phyloP scores from a whole-genome alignment of 352 stramenopile species.

The Globisporangium ultimum region DNA sequence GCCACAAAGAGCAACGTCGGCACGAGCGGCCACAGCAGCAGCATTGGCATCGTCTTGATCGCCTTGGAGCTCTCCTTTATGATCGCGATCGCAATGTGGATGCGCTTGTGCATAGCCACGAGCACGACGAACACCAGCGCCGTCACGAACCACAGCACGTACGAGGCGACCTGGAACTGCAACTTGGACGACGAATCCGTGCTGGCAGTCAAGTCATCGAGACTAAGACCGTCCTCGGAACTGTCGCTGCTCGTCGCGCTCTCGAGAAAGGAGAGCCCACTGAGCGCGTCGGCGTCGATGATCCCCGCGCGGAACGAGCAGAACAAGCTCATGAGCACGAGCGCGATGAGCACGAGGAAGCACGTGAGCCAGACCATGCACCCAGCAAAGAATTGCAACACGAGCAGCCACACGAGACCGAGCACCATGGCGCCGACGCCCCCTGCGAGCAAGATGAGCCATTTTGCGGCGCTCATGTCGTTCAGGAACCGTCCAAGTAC shows the following conservation, averaged over 20 bases:
- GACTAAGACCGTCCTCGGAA: conserved; percentile 19
- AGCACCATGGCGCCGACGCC: conserved; percentile 49
- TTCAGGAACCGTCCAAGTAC: conserved; percentile 66
- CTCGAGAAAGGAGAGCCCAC: conserved; percentile 43
- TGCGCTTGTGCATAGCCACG: conserved; percentile 63
- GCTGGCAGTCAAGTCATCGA: conserved; percentile 18
- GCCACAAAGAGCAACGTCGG: conserved; percentile 49
- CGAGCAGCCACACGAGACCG: conserved; percentile 64
- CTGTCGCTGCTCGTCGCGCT: conserved; percentile 12
- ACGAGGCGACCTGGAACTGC: conserved; percentile 66
- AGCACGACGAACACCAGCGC: conserved; percentile 49
- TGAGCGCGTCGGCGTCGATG: conserved; percentile 34
- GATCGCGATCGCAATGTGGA: conserved; percentile 67
- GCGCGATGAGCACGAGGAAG: conserved; percentile 49
- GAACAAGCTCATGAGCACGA: conserved; percentile 72
- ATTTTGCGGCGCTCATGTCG: conserved; percentile 65
- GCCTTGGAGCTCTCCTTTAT: conserved; percentile 67
- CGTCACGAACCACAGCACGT: conserved; percentile 53
- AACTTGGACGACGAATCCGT: conserved; percentile 32
- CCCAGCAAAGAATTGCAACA: conserved; percentile 76
- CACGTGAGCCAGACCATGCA: conserved; percentile 83
- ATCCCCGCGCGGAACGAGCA: conserved; percentile 69
- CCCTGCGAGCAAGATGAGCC: conserved; percentile 53
- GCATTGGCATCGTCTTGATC: conserved; percentile 52
- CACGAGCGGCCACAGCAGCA: conserved; percentile 60